These are phyloP conservation scores for Brassica rapa DNA, from an alignment of 345 rosid genomes.

Conservation along the genomic window DNA sequence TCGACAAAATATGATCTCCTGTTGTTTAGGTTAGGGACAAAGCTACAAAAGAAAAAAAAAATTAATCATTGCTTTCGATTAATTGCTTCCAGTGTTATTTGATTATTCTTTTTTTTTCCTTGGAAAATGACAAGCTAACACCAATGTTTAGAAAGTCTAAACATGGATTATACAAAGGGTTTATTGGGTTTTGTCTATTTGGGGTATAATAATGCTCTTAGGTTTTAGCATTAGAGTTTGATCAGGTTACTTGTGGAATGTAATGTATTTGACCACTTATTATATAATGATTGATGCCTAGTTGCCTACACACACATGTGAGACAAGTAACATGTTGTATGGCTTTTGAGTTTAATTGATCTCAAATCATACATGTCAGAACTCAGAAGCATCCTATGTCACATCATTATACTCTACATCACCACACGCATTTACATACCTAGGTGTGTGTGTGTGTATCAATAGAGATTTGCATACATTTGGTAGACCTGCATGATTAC, in stretches of 20 bases:
- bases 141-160: slow-evolving; percentile 18
- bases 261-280: slow-evolving; percentile 13
- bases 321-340: slow-evolving; percentile 27
- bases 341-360: slow-evolving; percentile 32
- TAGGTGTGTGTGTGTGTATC: background rate
- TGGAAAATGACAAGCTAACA: slow-evolving; percentile 25
- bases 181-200: background rate
- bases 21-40: slow-evolving; percentile 31
- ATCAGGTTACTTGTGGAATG: slow-evolving; percentile 23
- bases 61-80: slow-evolving; percentile 23
- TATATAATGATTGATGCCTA: slow-evolving; percentile 26
- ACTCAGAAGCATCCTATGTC: slow-evolving; percentile 38
- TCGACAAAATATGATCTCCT: slow-evolving; percentile 27
- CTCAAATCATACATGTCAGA: slow-evolving; percentile 25
- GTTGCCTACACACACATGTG: slow-evolving; percentile 25
- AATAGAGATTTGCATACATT: background rate
- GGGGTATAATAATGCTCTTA: background rate
- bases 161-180: slow-evolving; percentile 22
- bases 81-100: slow-evolving; percentile 18
- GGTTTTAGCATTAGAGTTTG: slow-evolving; percentile 17
- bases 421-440: slow-evolving; percentile 12
- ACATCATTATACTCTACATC: slow-evolving; percentile 16
- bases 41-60: slow-evolving; percentile 2
- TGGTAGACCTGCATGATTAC: slow-evolving; percentile 11
- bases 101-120: background rate